Percentiles rank a stretch among this genome's conserved stretches.
Evolutionary conservation across 495 filamentous ascomycete species (phyloP).

Genomic region (Glarea lozoyensis): DNA sequence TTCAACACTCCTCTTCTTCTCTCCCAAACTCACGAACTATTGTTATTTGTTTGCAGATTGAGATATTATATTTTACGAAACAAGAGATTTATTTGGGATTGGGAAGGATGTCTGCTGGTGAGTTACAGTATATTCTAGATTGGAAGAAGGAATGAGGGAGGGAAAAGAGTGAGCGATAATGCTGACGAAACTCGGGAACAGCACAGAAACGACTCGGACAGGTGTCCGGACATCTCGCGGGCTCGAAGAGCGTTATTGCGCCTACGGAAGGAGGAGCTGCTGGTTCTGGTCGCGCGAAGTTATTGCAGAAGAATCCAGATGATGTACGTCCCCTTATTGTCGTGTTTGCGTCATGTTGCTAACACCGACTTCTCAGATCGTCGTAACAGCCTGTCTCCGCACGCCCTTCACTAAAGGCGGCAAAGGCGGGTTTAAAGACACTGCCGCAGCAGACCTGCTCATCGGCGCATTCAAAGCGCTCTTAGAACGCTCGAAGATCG

Average conservation of each 20-base stretch:
- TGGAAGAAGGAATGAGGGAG: no score
- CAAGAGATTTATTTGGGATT: no score
- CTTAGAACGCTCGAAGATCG: constrained; percentile 73
- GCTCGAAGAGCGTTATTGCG: constrained; percentile 8
- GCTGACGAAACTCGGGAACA: constrained; percentile 19
- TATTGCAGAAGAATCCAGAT: constrained; percentile 23
- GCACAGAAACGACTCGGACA: constrained; percentile 20
- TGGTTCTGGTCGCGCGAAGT: constrained; percentile 11
- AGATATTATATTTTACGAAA: no score
- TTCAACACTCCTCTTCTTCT: no score
- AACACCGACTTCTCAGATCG: constrained; percentile 45
- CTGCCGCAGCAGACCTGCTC: constrained; percentile 75
- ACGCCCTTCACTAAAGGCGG: constrained; percentile 88
- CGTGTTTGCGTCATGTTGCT: background rate
- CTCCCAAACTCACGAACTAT: no score
- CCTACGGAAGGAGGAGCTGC: constrained; percentile 9
- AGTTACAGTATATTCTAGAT: no score
- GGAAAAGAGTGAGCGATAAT: background rate
- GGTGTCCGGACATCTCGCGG: constrained; percentile 20
- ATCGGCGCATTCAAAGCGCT: constrained; percentile 67
- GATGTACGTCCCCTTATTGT: constrained; percentile 15
- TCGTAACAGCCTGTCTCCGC: constrained; percentile 87
- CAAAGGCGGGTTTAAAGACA: constrained; percentile 94
- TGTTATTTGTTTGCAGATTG: no score
- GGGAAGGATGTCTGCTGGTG: constrained; percentile 18